These are phyloP conservation scores for Thermomucor indicae-seudaticae DNA, from an alignment of 371 early-diverging fungal genomes.

Conservation along the genomic window DNA sequence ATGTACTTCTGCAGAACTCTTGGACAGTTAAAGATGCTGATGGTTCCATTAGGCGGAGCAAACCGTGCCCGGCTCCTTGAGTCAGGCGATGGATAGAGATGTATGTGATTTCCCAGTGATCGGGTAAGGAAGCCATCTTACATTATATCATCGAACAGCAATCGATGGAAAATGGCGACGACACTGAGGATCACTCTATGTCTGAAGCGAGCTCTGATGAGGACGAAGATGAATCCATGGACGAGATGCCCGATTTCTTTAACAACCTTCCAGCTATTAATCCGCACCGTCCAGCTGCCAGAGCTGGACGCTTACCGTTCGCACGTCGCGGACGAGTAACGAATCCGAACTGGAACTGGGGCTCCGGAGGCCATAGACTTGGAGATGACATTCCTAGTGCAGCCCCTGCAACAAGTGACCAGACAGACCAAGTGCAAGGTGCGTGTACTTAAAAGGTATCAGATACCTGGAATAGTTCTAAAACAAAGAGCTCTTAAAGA, in stretches of 20 bases:
- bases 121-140: too few species aligned
- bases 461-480: background rate
- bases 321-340: slow-evolving; percentile 5
- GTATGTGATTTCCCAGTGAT: too few species aligned
- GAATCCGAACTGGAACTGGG: slow-evolving; percentile 17
- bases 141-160: too few species aligned
- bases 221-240: background rate
- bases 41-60: too few species aligned
- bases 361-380: slow-evolving; percentile 12
- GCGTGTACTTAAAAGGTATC: too few species aligned
- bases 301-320: background rate
- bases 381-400: background rate
- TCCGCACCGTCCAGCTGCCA: slow-evolving; percentile 1
- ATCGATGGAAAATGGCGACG: too few species aligned
- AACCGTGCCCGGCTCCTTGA: too few species aligned
- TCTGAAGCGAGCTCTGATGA: background rate
- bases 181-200: too few species aligned
- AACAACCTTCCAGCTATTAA: slow-evolving; percentile 6
- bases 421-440: background rate
- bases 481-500: background rate
- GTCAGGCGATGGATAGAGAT: too few species aligned
- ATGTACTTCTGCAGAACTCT: too few species aligned
- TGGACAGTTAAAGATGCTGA: too few species aligned
- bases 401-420: background rate
- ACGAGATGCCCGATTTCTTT: background rate